Percentiles rank a stretch among this genome's conserved stretches.
Evolutionary conservation across 2,329 filamentous ascomycete species (phyloP).

Genomic region (Pyrenophora teres): DNA sequence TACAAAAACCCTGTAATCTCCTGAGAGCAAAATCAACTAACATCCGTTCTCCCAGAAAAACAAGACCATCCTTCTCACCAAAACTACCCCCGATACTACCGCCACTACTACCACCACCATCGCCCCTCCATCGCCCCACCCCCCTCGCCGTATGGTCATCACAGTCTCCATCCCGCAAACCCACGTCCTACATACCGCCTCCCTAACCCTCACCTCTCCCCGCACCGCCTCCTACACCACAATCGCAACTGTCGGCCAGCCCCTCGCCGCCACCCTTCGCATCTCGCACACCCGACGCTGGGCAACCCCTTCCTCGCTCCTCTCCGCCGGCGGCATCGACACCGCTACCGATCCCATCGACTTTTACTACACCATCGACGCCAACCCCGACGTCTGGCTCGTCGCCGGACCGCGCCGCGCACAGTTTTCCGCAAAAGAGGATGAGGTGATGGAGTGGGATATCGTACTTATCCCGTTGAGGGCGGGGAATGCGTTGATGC

Average conservation of each 20-base stretch:
- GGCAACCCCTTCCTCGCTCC: constrained; percentile 41
- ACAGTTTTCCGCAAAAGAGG: constrained; percentile 66
- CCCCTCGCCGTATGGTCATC: constrained; percentile 73
- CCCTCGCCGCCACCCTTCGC: constrained; percentile 65
- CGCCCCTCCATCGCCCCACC: constrained; percentile 40
- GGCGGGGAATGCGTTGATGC: constrained; percentile 77
- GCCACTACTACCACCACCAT: not conserved
- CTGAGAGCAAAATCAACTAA: too few species aligned
- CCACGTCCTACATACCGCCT: constrained; percentile 79
- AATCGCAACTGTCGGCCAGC: constrained; percentile 65
- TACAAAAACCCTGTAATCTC: constrained; percentile 3
- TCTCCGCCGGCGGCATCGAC: constrained; percentile 33
- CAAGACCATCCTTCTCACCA: constrained; percentile 27
- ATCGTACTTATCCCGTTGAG: constrained; percentile 80
- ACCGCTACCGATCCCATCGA: constrained; percentile 60
- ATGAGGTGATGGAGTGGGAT: constrained; percentile 60
- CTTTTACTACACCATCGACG: constrained; percentile 82
- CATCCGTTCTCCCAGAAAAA: constrained; percentile 24
- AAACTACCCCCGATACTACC: not conserved
- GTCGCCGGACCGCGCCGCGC: constrained; percentile 80
- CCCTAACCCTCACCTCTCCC: constrained; percentile 60
- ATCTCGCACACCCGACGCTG: constrained; percentile 63
- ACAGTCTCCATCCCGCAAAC: constrained; percentile 88
- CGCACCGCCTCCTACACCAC: constrained; percentile 29
- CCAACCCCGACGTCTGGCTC: constrained; percentile 77